Evolutionary conservation across 495 filamentous ascomycete species (phyloP).

Genomic region (Penicillium crystallinum): DNA sequence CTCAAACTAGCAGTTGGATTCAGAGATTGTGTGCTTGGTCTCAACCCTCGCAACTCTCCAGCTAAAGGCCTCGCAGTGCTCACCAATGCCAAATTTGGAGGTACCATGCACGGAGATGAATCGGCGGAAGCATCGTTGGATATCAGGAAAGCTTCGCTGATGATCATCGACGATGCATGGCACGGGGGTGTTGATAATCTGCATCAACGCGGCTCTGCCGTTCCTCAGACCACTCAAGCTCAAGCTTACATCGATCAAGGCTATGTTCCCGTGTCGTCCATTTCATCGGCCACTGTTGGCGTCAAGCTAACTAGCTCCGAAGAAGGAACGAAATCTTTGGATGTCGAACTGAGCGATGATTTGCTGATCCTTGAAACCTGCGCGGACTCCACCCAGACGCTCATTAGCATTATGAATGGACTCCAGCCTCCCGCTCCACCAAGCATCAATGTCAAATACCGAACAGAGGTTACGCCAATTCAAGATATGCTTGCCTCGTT

Average conservation of each 20-base stretch:
- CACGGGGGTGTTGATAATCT: slow-evolving; percentile 41
- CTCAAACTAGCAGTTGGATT: slow-evolving; percentile 69
- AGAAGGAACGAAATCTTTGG: slow-evolving; percentile 58
- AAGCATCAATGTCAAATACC: slow-evolving; percentile 75
- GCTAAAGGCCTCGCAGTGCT: slow-evolving; percentile 75
- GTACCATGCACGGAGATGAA: slow-evolving; percentile 55
- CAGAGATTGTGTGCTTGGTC: slow-evolving; percentile 72
- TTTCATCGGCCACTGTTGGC: slow-evolving; percentile 68
- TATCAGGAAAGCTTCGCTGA: slow-evolving; percentile 71
- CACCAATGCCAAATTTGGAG: slow-evolving; percentile 65
- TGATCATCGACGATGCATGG: slow-evolving; percentile 75
- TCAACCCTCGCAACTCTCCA: slow-evolving; percentile 73
- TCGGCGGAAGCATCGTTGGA: slow-evolving; percentile 57
- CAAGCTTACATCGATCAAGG: slow-evolving; percentile 62
- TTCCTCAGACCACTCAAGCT: slow-evolving; percentile 54
- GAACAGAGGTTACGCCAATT: slow-evolving; percentile 78
- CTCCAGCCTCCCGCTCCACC: slow-evolving; percentile 79
- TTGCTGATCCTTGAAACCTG: slow-evolving; percentile 89
- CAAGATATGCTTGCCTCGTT: slow-evolving; percentile 87
- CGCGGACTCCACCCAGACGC: slow-evolving; percentile 93
- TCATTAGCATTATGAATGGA: slow-evolving; percentile 74
- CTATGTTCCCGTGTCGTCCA: slow-evolving; percentile 77
- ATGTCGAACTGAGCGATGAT: slow-evolving; percentile 77
- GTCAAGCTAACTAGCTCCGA: slow-evolving; percentile 52
- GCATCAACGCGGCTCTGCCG: slow-evolving; percentile 41